These are phyloP conservation scores for Entomortierella lignicola DNA, from an alignment of 192 early-diverging fungal genomes.

Conservation along the genomic window DNA sequence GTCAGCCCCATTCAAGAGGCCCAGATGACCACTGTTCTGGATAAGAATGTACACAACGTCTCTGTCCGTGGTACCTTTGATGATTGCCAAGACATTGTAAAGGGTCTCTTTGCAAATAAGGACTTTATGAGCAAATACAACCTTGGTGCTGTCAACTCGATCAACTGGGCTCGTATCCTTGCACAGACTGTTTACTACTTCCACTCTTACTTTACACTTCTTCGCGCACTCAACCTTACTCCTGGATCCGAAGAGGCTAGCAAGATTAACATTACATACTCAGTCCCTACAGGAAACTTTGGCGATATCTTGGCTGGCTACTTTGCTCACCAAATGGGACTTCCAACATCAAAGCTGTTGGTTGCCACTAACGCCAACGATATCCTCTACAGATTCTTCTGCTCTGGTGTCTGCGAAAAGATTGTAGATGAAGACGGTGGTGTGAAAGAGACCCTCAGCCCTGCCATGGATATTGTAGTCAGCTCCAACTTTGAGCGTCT, in stretches of 20 bases:
- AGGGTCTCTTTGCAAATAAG: constrained; percentile 84
- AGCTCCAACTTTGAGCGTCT: constrained; percentile 98
- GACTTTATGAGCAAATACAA: constrained; percentile 80
- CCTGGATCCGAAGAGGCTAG: constrained; percentile 57
- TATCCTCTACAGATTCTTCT: constrained; percentile 95
- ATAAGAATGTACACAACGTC: constrained; percentile 93
- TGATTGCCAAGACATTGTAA: constrained; percentile 97
- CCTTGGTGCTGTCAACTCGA: constrained; percentile 97
- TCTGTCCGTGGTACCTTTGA: constrained; percentile 97
- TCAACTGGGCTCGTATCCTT: constrained; percentile 99
- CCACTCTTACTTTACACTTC: constrained; percentile 84
- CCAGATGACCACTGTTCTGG: constrained; percentile 97
- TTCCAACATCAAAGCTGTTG: constrained; percentile 83
- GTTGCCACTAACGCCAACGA: constrained; percentile 99
- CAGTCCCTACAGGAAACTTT: constrained; percentile 99
- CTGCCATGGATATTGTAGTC: constrained; percentile 98
- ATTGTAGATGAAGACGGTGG: constrained; percentile 61
- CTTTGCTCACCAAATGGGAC: constrained; percentile 91
- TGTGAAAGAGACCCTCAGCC: constrained; percentile 84
- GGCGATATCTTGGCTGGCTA: constrained; percentile 94
- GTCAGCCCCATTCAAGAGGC: constrained; percentile 96
- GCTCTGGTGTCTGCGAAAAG: constrained; percentile 87
- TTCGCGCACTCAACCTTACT: constrained; percentile 60
- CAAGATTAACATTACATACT: constrained; percentile 71
- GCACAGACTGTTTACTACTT: constrained; percentile 98